Evolutionary conservation across 148 eudicot genomes (phyloP), one percentile per base, ranked within the genome.

Genomic region (Rheum nobile): DNA sequence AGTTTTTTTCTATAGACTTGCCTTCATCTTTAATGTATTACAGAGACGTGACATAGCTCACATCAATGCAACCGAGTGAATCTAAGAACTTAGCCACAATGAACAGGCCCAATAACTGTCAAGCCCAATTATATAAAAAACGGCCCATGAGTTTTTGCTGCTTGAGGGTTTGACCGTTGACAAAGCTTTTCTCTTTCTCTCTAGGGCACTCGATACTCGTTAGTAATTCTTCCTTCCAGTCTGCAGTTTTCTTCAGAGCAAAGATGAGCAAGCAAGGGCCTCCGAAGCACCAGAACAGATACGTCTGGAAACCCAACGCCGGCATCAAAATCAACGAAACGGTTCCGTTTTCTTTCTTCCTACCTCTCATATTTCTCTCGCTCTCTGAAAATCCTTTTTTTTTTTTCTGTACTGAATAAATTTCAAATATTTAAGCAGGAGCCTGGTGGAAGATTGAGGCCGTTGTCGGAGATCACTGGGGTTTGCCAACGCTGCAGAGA

Each of bases 401-500:
- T 65, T 1, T 0, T 6, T 10, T 41, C 11, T 55, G 16, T 13
- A 68, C 74, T 19, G 37, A 5, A 14, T 29, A 17, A 54, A 63
- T 41, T 38, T 19, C 6, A 8, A 34, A 67, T 1, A 4, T 69
- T 37, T 69, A 35, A 16, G 26, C 81, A 93, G 96, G 98, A 95
- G 82, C 87, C 88, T 32, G 98, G 98, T 37, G 97, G 98, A 7
- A 85, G 79, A 77, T 88, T 85, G 74, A 79, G 93, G 71, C 98
- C 98, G 1, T 74, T 75, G 0, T 81, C 97, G 14, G 96, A 95
- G 22, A 54, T 91, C 13, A 89, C 91, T 0, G 98, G 98, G 52
- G 97, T 95, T 3, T 95, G 98, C 74, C 83, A 26, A 29, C 88
- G 97, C 22, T 95, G 98, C 75, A 90, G 76, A 69, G 96, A 90